phyloP scores from a whole-genome alignment of 768 basidiomycete genomes.

The Tricholoma furcatifolium region DNA sequence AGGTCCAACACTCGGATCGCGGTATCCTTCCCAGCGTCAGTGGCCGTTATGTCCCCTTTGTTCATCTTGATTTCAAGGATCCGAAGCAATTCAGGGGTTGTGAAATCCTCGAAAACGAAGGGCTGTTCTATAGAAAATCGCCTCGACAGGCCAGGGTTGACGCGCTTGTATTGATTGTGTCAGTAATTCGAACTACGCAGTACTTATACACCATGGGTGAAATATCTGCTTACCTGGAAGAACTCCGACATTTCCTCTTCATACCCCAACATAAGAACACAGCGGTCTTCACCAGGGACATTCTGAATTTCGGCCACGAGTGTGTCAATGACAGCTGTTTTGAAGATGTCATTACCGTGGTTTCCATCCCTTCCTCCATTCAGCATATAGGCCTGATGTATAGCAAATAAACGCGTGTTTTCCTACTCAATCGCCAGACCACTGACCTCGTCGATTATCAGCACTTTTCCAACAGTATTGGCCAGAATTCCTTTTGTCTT shows the following conservation, averaged over 20 bases:
- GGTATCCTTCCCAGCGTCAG: slow-evolving; percentile 50
- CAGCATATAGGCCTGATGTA: slow-evolving; percentile 62
- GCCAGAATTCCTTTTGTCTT: slow-evolving; percentile 65
- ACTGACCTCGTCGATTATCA: slow-evolving; percentile 68
- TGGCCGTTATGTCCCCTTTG: slow-evolving; percentile 55
- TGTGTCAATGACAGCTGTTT: slow-evolving; percentile 70
- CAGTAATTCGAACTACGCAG: too few species aligned
- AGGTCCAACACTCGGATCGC: slow-evolving; percentile 50
- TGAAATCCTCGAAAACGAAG: slow-evolving; percentile 69
- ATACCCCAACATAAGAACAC: slow-evolving; percentile 64
- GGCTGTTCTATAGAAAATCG: slow-evolving; percentile 70
- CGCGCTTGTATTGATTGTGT: slow-evolving; percentile 53
- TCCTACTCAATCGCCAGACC: too few species aligned
- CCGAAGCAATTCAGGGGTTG: slow-evolving; percentile 45
- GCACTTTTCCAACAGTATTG: slow-evolving; percentile 59
- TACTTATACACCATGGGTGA: too few species aligned
- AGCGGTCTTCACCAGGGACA: slow-evolving; percentile 66
- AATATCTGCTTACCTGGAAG: slow-evolving; percentile 67
- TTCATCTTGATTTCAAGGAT: slow-evolving; percentile 58
- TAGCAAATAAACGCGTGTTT: too few species aligned
- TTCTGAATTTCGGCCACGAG: slow-evolving; percentile 73
- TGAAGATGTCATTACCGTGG: slow-evolving; percentile 44
- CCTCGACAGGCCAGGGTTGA: slow-evolving; percentile 64
- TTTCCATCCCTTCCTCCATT: slow-evolving; percentile 45
- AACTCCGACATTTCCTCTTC: slow-evolving; percentile 64